Percentiles rank a stretch among this genome's conserved stretches.
phyloP scores from a whole-genome alignment of 805 yeast species.

The Lipomyces starkeyi region DNA sequence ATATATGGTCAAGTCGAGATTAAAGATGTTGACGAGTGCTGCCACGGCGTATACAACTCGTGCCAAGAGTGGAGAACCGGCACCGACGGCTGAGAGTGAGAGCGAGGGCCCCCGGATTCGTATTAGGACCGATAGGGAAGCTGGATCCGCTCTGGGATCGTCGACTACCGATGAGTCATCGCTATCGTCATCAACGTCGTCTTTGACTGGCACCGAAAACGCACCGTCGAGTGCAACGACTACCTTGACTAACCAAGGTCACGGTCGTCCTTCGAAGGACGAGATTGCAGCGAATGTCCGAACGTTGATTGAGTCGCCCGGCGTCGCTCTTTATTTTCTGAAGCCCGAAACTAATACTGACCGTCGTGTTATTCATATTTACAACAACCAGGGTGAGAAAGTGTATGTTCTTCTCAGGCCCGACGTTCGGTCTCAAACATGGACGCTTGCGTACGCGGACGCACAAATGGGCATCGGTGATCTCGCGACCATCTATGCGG shows the following conservation, averaged over 20 bases:
- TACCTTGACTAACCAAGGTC: background rate
- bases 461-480: constrained; percentile 20
- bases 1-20: constrained; percentile 15
- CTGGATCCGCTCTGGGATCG: background rate
- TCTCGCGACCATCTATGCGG: constrained; percentile 37
- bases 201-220: constrained; percentile 1
- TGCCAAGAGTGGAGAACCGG: background rate
- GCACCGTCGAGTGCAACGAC: background rate
- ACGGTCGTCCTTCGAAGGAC: background rate
- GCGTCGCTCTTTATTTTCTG: constrained; percentile 27
- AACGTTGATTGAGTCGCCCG: constrained; percentile 13
- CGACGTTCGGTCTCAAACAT: constrained; percentile 27
- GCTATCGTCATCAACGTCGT: background rate
- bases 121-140: constrained; percentile 1
- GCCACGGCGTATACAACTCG: background rate
- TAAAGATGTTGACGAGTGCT: background rate
- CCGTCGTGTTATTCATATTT: constrained; percentile 27
- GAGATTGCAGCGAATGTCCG: constrained; percentile 10
- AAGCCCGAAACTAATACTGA: constrained; percentile 33
- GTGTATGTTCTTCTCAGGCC: constrained; percentile 34
- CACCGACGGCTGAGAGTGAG: background rate
- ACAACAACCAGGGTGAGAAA: constrained; percentile 34
- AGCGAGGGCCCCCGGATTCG: constrained; percentile 9
- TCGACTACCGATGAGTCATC: background rate
- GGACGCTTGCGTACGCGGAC: constrained; percentile 36